These are phyloP conservation scores for Magnusiomyces suaveolens DNA, from an alignment of 1,139 yeast genomes.

Conservation along the genomic window DNA sequence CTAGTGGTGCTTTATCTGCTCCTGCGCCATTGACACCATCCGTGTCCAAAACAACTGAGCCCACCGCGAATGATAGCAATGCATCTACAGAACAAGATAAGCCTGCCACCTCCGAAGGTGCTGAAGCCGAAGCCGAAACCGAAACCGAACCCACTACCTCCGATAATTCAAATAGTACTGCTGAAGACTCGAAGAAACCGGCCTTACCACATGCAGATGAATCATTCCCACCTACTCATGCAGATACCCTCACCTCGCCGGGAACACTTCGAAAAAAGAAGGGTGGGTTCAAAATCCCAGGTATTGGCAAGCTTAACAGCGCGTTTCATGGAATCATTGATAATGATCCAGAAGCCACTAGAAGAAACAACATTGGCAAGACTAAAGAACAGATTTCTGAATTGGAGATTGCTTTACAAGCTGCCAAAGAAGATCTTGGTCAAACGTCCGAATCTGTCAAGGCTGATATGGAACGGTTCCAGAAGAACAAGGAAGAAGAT, in stretches of 20 bases:
- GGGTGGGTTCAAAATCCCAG: constrained; percentile 37
- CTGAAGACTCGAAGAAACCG: background rate
- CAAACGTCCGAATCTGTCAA: constrained; percentile 44
- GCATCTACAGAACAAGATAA: background rate
- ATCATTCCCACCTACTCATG: constrained; percentile 25
- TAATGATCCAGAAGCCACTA: constrained; percentile 56
- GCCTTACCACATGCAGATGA: constrained; percentile 2
- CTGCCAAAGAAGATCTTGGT: constrained; percentile 48
- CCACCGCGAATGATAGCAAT: background rate
- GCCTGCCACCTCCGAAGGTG: background rate
- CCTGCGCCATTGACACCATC: background rate
- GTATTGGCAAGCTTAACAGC: constrained; percentile 45
- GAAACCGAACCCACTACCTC: background rate
- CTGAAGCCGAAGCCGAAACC: background rate
- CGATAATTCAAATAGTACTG: background rate
- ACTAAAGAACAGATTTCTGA: constrained; percentile 45
- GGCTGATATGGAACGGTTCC: constrained; percentile 44
- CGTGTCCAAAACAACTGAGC: background rate
- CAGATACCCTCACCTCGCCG: constrained; percentile 17
- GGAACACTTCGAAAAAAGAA: constrained; percentile 24
- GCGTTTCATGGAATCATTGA: constrained; percentile 63
- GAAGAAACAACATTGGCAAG: constrained; percentile 47
- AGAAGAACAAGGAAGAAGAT: constrained; percentile 36
- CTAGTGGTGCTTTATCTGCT: background rate
- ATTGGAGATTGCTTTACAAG: constrained; percentile 48